These are phyloP conservation scores for Ceratocystis albifundus DNA, from an alignment of 2,329 filamentous ascomycete species.

Conservation along the genomic window DNA sequence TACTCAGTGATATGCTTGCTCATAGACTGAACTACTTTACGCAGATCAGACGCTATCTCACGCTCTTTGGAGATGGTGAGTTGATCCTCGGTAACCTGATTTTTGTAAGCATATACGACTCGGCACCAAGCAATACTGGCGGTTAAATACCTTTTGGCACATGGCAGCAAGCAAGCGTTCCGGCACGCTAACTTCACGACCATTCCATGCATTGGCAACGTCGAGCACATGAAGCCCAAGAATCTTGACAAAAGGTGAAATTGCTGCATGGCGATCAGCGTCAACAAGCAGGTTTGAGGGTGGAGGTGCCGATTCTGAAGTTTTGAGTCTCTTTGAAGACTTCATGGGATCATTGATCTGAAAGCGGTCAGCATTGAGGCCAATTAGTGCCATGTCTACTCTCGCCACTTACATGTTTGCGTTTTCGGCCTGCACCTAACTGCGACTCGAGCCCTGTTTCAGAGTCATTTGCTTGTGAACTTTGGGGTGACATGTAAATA, in stretches of 20 bases:
- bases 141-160: constrained; percentile 21
- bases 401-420: constrained; percentile 36
- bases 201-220: constrained; percentile 14
- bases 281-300: constrained; percentile 18
- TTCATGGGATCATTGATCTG: constrained; percentile 15
- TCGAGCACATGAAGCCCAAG: constrained; percentile 21
- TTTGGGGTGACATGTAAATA: constrained; percentile 33
- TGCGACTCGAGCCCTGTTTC: constrained; percentile 12
- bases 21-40: constrained; percentile 35
- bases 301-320: neutral
- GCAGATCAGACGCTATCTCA: constrained; percentile 29
- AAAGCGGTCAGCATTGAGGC: neutral
- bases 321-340: constrained; percentile 20
- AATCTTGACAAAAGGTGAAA: constrained; percentile 21
- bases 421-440: constrained; percentile 31
- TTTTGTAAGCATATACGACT: constrained; percentile 16
- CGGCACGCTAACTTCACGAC: constrained; percentile 15
- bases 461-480: constrained; percentile 3
- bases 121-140: neutral
- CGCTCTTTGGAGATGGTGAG: constrained; percentile 34
- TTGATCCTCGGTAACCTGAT: constrained; percentile 29
- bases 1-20: constrained; percentile 39
- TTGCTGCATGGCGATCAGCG: constrained; percentile 20
- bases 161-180: constrained; percentile 20
- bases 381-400: neutral